These are phyloP conservation scores for Thermochaetoides thermophila DNA, from an alignment of 495 filamentous ascomycete species.

Conservation along the genomic window DNA sequence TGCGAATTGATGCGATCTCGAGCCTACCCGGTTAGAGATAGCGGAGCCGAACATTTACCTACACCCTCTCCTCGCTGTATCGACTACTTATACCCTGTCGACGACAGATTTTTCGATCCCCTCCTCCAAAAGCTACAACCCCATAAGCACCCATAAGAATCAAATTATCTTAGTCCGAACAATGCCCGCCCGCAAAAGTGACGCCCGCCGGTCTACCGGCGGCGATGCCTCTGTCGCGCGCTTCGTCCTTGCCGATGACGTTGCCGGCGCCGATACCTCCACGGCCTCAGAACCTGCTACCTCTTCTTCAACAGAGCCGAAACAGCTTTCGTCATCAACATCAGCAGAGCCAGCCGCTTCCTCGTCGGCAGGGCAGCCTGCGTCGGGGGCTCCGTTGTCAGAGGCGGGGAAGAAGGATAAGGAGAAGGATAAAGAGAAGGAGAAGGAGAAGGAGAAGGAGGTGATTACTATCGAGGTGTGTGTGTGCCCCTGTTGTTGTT, in stretches of 20 bases:
- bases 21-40: too few species aligned
- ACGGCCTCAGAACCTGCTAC: constrained; percentile 13
- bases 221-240: constrained; percentile 30
- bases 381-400: constrained; percentile 1
- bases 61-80: too few species aligned
- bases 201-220: constrained; percentile 23
- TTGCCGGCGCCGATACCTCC: constrained; percentile 20
- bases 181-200: constrained; percentile 27
- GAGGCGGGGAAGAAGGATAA: constrained; percentile 15
- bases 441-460: constrained; percentile 16
- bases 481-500: neutral
- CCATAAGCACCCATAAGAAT: too few species aligned
- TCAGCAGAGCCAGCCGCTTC: constrained; percentile 9
- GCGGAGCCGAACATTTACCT: too few species aligned
- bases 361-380: constrained; percentile 2
- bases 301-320: too few species aligned
- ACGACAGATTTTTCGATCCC: too few species aligned
- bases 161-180: too few species aligned
- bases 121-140: too few species aligned
- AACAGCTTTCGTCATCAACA: constrained; percentile 9
- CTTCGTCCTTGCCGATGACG: constrained; percentile 25
- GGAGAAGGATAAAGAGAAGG: constrained; percentile 13
- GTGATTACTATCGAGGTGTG: constrained; percentile 29
- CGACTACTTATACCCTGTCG: too few species aligned
- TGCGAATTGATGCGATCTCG: too few species aligned